phyloP scores from a whole-genome alignment of 352 stramenopile species.

The Globisporangium irregulare region DNA sequence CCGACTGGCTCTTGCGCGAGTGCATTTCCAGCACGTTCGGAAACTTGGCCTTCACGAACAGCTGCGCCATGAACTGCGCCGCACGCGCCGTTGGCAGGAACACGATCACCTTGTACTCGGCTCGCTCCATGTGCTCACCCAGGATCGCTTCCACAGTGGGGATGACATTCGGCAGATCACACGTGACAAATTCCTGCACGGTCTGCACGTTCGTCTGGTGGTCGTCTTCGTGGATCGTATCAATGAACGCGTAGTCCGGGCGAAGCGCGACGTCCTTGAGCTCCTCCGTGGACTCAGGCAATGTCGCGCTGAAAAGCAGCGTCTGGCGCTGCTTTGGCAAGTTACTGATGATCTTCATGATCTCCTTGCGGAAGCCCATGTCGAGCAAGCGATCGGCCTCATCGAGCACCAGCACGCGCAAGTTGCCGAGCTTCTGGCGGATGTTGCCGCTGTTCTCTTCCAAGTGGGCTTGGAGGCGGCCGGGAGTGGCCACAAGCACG shows the following conservation, averaged over 20 bases:
- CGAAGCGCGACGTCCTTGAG: constrained; percentile 88
- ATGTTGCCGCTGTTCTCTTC: constrained; percentile 91
- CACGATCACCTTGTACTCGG: constrained; percentile 93
- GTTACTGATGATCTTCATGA: constrained; percentile 84
- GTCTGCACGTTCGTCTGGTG: constrained; percentile 90
- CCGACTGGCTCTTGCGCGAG: constrained; percentile 92
- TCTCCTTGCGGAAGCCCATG: constrained; percentile 93
- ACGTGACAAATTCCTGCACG: constrained; percentile 83
- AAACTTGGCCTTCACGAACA: constrained; percentile 80
- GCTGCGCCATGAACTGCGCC: constrained; percentile 86
- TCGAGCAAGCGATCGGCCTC: constrained; percentile 97
- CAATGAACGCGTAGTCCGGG: constrained; percentile 87
- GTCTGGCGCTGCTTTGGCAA: constrained; percentile 84
- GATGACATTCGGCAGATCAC: constrained; percentile 69
- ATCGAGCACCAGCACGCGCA: constrained; percentile 88
- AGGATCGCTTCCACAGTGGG: constrained; percentile 67
- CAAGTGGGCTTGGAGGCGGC: constrained; percentile 94
- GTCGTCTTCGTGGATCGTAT: constrained; percentile 92
- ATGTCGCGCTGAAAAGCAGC: constrained; percentile 95
- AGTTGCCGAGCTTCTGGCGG: constrained; percentile 40
- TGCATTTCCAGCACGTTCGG: constrained; percentile 93
- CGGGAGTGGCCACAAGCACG: constrained; percentile 96
- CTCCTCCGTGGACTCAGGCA: constrained; percentile 81
- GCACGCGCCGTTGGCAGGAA: constrained; percentile 92
- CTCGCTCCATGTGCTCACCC: constrained; percentile 58